A percentile compares a stretch with the other conserved stretches of the same genome.
These are phyloP conservation scores for Rosa chinensis DNA, from an alignment of 306 rosid species.

Conservation along the genomic window DNA sequence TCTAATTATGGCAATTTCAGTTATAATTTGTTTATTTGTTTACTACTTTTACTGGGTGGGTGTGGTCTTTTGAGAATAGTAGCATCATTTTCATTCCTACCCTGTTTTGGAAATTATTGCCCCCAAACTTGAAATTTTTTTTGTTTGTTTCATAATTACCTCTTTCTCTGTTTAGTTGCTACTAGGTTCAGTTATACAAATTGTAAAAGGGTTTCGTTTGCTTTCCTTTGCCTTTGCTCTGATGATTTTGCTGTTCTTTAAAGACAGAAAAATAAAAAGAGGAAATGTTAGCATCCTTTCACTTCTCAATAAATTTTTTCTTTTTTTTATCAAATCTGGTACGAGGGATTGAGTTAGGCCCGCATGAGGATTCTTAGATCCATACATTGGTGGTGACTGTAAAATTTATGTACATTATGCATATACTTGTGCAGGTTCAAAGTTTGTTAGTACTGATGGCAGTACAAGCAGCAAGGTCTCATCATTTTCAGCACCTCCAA, in stretches of 20 bases:
- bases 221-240: background rate
- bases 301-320: background rate
- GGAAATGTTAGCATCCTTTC: background rate
- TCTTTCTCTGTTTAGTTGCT: background rate
- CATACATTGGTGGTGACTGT: background rate
- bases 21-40: background rate
- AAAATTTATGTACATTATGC: background rate
- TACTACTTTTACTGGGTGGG: background rate
- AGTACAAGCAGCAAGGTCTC: conserved; percentile 47
- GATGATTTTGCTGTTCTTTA: background rate
- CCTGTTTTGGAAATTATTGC: background rate
- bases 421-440: conserved; percentile 37
- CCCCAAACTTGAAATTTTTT: background rate
- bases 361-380: background rate
- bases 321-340: background rate
- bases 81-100: background rate
- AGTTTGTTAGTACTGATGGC: conserved; percentile 23
- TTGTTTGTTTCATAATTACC: background rate
- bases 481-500: conserved; percentile 36
- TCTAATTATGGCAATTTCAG: background rate
- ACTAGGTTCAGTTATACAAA: background rate
- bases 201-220: background rate
- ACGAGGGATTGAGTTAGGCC: background rate
- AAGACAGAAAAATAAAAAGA: background rate
- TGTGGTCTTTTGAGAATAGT: conserved; percentile 1